Evolutionary conservation across 352 stramenopile genomes (phyloP).

Genomic region (Phytophthora meadii): DNA sequence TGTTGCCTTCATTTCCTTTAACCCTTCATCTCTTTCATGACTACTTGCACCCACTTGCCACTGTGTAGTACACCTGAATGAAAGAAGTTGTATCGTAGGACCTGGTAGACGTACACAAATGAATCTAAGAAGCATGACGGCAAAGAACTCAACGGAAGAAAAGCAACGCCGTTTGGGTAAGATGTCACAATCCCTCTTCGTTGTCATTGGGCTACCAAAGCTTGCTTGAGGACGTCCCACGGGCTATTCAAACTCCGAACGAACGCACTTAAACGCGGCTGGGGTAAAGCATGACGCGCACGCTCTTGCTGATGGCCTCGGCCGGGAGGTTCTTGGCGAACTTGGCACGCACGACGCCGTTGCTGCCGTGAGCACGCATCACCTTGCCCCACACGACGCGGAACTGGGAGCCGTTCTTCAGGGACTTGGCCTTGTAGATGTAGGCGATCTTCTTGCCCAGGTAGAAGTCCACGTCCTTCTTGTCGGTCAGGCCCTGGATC

Average conservation of each 20-base stretch:
- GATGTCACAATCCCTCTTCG: slow-evolving; percentile 58
- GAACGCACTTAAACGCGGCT: slow-evolving; percentile 93
- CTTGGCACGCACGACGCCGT: slow-evolving; percentile 98
- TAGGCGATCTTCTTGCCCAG: slow-evolving; percentile 99
- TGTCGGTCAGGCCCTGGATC: slow-evolving; percentile 98
- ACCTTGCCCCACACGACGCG: slow-evolving; percentile 99
- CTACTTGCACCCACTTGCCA: background rate
- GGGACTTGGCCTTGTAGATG: slow-evolving; percentile 98
- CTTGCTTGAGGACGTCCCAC: slow-evolving; percentile 30
- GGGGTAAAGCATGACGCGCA: slow-evolving; percentile 99
- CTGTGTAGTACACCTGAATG: background rate
- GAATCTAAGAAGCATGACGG: slow-evolving; percentile 1
- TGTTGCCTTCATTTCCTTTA: slow-evolving; percentile 8
- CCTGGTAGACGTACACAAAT: background rate
- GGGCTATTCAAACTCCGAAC: slow-evolving; percentile 26
- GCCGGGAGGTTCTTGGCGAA: slow-evolving; percentile 98
- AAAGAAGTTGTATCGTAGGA: background rate
- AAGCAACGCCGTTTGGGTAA: slow-evolving; percentile 21
- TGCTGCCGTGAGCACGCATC: slow-evolving; percentile 96
- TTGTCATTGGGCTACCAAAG: slow-evolving; percentile 56
- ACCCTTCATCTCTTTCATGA: background rate
- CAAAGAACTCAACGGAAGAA: slow-evolving; percentile 18
- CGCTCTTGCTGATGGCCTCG: slow-evolving; percentile 95
- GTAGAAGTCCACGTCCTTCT: slow-evolving; percentile 99
- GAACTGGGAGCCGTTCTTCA: slow-evolving; percentile 98